Base-by-base conservation (phyloP, 2,329 filamentous ascomycete genomes). In the Nemania bipapillata region DNA sequence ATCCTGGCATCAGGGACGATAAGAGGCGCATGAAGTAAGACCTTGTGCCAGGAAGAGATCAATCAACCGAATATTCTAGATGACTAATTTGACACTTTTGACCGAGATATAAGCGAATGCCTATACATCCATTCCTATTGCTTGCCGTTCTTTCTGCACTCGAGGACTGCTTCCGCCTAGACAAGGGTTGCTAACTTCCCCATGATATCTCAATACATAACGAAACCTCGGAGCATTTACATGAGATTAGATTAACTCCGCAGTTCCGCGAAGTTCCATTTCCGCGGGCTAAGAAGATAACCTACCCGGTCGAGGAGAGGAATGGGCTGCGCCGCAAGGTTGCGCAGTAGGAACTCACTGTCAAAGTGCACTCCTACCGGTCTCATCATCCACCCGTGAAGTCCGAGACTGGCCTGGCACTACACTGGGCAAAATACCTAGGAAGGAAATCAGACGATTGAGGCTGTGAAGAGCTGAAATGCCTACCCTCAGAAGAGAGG, bases 391-490 rank as follows among this genome's bases (percentile, higher is more conserved):
- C 40, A 40, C 61, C 60, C 65, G 49, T 49, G 50, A 22, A 47
- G 40, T 54, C 56, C 66, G 55, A 61, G 57, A 17, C 35, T 42
- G 28, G 54, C 22, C 35, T 42, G 28, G 54, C 22, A 32, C 28
- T 26, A 65, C 47, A 26, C 6, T 28, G 62, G 66, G 66, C 56
- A 62, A 68, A 68, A 58, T 68, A 58, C 66, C 11, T 68, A 15
- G n/a, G 11, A 12, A 15, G n/a, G 11, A 12, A 24, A 32, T 37
- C 35, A 45, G 49, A 20, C 28, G 20, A 24, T 32, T 49, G 55
- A 50, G 49, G 55, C 49, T 60, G 28, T 64, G 53, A 58, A 37
- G 7, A 56, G 57, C 30, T 62, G 26, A 35, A 22, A 56, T 56
- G 35, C 11, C 26, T 47, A n/a, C 35, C 32, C 37, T 17, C 1